These are phyloP conservation scores for Pseudopithomyces chartarum DNA, from an alignment of 2,329 filamentous ascomycete genomes.

Conservation along the genomic window DNA sequence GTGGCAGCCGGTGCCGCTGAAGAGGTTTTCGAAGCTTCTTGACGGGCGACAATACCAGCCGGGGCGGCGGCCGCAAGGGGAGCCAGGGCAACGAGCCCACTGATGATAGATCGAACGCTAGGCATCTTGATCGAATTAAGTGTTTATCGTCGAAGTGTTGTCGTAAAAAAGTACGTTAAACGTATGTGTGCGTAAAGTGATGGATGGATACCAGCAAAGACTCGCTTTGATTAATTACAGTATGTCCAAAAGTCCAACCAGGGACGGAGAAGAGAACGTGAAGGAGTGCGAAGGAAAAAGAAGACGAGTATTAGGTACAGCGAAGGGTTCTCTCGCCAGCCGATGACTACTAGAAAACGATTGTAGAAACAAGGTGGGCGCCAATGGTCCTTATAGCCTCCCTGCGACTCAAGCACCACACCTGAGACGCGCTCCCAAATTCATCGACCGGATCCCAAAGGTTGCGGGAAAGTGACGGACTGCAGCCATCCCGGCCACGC, in stretches of 20 bases:
- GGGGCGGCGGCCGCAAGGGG: conserved; percentile 40
- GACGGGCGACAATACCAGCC: conserved; percentile 29
- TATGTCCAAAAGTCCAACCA: conserved; percentile 46
- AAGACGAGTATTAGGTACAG: conserved; percentile 45
- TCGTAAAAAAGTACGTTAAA: no score
- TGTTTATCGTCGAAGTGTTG: conserved; percentile 19
- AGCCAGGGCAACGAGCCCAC: conserved; percentile 41
- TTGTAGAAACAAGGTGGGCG: conserved; percentile 42
- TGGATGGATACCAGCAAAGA: conserved; percentile 43
- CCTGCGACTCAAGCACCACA: conserved; percentile 34
- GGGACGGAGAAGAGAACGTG: conserved; percentile 44
- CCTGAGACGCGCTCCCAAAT: conserved; percentile 46
- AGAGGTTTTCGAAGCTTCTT: conserved; percentile 19
- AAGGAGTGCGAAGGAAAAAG: conserved; percentile 41
- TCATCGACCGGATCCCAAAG: conserved; percentile 44
- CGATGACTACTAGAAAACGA: conserved; percentile 45
- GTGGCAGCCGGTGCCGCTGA: conserved; percentile 23
- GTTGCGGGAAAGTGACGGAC: conserved; percentile 36
- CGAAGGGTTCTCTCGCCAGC: conserved; percentile 36
- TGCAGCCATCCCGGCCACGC: conserved; percentile 38
- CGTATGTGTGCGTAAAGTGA: conserved; percentile 17
- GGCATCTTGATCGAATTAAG: conserved; percentile 45
- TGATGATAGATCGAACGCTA: conserved; percentile 42
- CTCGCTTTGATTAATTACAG: conserved; percentile 46
- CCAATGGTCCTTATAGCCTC: conserved; percentile 46